A percentile compares a stretch with the other conserved stretches of the same genome.
Evolutionary conservation across 345 rosid genomes (phyloP).

Genomic region (Brassica incana): DNA sequence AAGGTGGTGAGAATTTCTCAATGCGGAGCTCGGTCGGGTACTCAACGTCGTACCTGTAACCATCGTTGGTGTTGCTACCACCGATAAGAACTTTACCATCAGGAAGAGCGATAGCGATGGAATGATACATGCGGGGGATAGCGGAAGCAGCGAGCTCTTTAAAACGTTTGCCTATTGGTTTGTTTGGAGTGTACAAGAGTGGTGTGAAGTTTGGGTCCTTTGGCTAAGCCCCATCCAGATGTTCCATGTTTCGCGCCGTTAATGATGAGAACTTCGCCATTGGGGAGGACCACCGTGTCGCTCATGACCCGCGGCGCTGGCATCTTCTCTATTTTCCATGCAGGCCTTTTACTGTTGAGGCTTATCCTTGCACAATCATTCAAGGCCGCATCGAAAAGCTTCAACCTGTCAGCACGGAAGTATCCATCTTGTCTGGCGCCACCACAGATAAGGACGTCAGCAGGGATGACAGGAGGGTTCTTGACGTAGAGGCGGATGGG

Average conservation of each 20-base stretch:
- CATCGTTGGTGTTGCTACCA: conserved; percentile 70
- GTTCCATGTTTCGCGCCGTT: conserved; percentile 67
- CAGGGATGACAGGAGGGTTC: conserved; percentile 22
- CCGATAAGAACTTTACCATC: conserved; percentile 59
- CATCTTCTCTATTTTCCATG: conserved; percentile 65
- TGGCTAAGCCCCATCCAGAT: conserved; percentile 62
- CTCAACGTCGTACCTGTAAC: conserved; percentile 48
- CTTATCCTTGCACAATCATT: conserved; percentile 61
- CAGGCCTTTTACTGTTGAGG: conserved; percentile 44
- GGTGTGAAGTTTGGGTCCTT: conserved; percentile 63
- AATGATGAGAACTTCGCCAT: conserved; percentile 63
- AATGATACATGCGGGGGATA: conserved; percentile 69
- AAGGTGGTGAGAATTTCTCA: conserved; percentile 75
- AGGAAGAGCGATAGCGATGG: conserved; percentile 49
- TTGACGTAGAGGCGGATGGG: conserved; percentile 45
- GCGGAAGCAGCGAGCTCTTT: conserved; percentile 38
- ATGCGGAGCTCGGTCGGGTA: conserved; percentile 68
- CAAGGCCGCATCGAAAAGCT: conserved; percentile 42
- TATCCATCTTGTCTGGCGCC: conserved; percentile 51
- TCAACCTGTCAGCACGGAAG: conserved; percentile 26
- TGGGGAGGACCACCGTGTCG: conserved; percentile 65
- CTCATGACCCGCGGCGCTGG: conserved; percentile 73
- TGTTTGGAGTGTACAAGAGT: conserved; percentile 42
- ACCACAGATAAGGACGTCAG: conserved; percentile 67
- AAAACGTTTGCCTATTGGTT: conserved; percentile 36